phyloP scores from a whole-genome alignment of 768 basidiomycete genomes.

The Serendipita indica region DNA sequence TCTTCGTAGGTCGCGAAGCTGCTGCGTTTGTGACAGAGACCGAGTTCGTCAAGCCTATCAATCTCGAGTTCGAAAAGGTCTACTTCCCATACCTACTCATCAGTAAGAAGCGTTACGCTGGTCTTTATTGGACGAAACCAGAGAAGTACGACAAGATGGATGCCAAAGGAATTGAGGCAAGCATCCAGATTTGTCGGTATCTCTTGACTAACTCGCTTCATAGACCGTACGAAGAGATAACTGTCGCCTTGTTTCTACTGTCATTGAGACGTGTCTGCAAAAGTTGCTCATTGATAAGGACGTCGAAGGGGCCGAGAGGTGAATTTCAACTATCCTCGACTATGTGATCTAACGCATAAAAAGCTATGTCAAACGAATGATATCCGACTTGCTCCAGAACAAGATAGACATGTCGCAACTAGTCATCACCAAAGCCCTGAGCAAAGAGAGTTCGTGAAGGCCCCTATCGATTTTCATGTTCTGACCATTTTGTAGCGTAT shows the following conservation, averaged over 20 bases:
- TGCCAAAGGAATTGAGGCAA: constrained; percentile 94
- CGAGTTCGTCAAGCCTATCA: constrained; percentile 91
- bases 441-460: constrained; percentile 53
- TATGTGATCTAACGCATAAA: not conserved
- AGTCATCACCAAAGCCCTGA: constrained; percentile 93
- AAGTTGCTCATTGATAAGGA: constrained; percentile 96
- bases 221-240: constrained; percentile 98
- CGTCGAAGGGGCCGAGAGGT: constrained; percentile 88
- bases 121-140: constrained; percentile 89
- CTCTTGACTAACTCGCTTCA: constrained; percentile 2
- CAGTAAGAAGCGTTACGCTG: constrained; percentile 97
- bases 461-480: not conserved
- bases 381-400: constrained; percentile 88
- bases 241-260: constrained; percentile 93
- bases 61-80: constrained; percentile 98
- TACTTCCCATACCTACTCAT: constrained; percentile 97
- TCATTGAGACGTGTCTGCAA: constrained; percentile 94
- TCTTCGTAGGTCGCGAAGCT: constrained; percentile 63
- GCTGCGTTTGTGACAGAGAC: constrained; percentile 72
- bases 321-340: constrained; percentile 20
- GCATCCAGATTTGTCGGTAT: constrained; percentile 16
- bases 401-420: constrained; percentile 98
- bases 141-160: constrained; percentile 99
- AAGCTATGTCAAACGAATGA: constrained; percentile 86
- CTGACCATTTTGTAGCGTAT: constrained; percentile 46